These are phyloP conservation scores for Albophoma yamanashiensis DNA, from an alignment of 2,329 filamentous ascomycete genomes.

Conservation along the genomic window DNA sequence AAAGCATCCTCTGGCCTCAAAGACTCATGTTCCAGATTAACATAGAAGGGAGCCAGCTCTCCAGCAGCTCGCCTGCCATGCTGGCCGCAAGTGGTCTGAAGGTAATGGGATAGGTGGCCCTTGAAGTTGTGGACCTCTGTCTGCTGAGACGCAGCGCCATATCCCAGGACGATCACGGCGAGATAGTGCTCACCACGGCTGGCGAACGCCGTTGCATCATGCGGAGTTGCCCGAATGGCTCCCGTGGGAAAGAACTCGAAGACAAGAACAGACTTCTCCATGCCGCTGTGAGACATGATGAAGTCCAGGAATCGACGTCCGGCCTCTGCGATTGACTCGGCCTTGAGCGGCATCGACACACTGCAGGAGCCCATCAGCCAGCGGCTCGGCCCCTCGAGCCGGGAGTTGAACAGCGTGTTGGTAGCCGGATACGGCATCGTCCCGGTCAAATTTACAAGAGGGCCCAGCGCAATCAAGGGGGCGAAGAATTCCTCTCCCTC, in stretches of 20 bases:
- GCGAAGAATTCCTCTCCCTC: slow-evolving; percentile 4
- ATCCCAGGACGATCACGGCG: slow-evolving; percentile 26
- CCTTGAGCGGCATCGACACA: neutral
- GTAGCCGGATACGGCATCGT: slow-evolving; percentile 3
- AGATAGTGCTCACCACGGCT: slow-evolving; percentile 34
- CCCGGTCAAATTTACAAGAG: neutral
- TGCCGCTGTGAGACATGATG: neutral
- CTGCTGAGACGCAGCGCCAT: slow-evolving; percentile 27
- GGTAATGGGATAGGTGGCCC: slow-evolving; percentile 15
- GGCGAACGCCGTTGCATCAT: slow-evolving; percentile 29
- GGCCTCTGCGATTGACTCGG: neutral
- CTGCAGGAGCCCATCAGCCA: neutral
- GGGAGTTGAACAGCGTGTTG: slow-evolving; percentile 13
- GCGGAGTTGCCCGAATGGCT: slow-evolving; percentile 21
- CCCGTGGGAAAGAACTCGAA: slow-evolving; percentile 24
- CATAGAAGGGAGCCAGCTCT: neutral
- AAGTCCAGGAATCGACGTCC: neutral
- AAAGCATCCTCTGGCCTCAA: slow-evolving; percentile 13
- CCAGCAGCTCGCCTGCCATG: neutral
- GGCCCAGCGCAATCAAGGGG: neutral
- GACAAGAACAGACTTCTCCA: slow-evolving; percentile 10
- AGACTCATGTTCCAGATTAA: neutral
- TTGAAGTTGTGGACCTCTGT: slow-evolving; percentile 25
- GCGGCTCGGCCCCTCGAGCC: slow-evolving; percentile 4
- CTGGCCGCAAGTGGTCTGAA: slow-evolving; percentile 9